Base-by-base conservation (phyloP, 2,329 filamentous ascomycete genomes). In the Hypoxylon sp. region DNA sequence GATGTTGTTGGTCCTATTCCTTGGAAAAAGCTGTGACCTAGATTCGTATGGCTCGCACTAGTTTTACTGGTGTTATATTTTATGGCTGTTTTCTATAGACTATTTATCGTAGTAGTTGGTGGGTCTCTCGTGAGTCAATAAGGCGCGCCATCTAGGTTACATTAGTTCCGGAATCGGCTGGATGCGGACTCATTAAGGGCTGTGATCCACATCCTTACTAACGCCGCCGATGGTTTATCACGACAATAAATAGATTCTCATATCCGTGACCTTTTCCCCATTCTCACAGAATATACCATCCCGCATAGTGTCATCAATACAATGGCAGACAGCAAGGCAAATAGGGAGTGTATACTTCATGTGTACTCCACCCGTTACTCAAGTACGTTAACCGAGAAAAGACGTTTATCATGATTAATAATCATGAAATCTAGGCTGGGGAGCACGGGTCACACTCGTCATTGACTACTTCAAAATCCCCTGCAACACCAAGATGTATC, bases 391-490 rank as follows among this genome's bases (percentile, higher is more conserved):
- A 67, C 13, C 11, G 5, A n/a, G 6, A 6, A 1, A 13, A 24
- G 8, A 11, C 37, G 17, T 9, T 3, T 3, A 31, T 13, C 3
- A 59, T 47, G 5, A 44, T 22, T 37, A n/a, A 37, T 8, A 39
- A 71, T 17, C 17, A 22, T 6, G 2, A 1, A n/a, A 5, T 33
- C 14, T 48, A 75, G 74, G 74, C 52, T 76, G 73, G 74, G 72
- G 73, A 17, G 64, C 63, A 17, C 70, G 74, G 24, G 70, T 69
- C 4, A 57, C 67, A 19, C 68, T 85, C 8, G 77, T 85, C 26
- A 76, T 85, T 67, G 81, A 79, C 52, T 78, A 79, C 59, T 80
- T 84, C 71, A 62, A 73, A 48, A 79, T 85, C 50, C 81, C 83
- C 42, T 84, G 84, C 60, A 76, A 78, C 6, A 80, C 84, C 65